phyloP scores from a whole-genome alignment of 2,329 filamentous ascomycete genomes.

The Nothophoma quercina region DNA sequence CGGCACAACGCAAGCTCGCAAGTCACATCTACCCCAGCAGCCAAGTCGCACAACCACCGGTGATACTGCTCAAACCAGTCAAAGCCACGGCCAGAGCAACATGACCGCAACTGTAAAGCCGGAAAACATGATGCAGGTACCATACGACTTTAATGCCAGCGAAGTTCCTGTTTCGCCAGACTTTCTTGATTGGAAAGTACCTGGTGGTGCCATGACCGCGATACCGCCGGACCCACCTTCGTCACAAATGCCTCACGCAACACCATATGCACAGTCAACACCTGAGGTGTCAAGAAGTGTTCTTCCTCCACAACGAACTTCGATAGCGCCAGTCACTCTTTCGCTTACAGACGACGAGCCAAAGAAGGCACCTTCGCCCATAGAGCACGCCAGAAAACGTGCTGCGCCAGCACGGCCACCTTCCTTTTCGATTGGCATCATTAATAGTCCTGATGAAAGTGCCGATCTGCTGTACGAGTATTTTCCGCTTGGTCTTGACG shows the following conservation, averaged over 20 bases:
- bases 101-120: conserved; percentile 35
- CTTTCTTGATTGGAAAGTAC: conserved; percentile 55
- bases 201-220: conserved; percentile 52
- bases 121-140: conserved; percentile 50
- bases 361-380: conserved; percentile 49
- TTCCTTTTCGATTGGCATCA: conserved; percentile 57
- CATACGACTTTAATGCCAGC: conserved; percentile 52
- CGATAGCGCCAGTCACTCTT: conserved; percentile 61
- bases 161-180: conserved; percentile 53
- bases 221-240: conserved; percentile 51
- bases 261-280: conserved; percentile 60
- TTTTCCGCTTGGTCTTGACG: conserved; percentile 88
- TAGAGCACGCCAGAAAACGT: conserved; percentile 43
- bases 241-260: conserved; percentile 42
- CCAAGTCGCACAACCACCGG: conserved; percentile 48
- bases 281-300: conserved; percentile 58
- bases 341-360: conserved; percentile 65
- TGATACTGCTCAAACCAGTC: conserved; percentile 42
- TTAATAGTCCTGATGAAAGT: conserved; percentile 74
- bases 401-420: conserved; percentile 52
- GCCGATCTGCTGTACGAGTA: conserved; percentile 92
- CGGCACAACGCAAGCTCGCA: conserved; percentile 79
- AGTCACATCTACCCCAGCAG: conserved; percentile 54
- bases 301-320: conserved; percentile 49
- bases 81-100: conserved; percentile 36